Base-by-base conservation (phyloP, 306 rosid genomes). In the Oxytropis ochrocephala region DNA sequence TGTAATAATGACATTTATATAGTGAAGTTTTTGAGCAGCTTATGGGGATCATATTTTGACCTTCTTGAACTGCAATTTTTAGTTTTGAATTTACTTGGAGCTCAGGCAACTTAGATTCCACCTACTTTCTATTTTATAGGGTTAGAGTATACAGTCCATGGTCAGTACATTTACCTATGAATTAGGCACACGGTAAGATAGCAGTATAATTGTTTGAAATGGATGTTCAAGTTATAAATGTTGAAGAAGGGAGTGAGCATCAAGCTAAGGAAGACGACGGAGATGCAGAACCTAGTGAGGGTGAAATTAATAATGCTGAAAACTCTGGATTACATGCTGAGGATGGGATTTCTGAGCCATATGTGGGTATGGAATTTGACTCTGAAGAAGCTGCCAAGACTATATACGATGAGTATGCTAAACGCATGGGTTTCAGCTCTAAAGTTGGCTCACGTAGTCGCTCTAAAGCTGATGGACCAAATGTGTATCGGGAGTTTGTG, bases 361-460 rank as follows among this genome's bases (percentile, higher is more conserved):
- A 62, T 53, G 78, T 91, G 42, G 96, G 96, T 65, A 84, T 91
- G 97, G 91, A 87, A 57, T 91, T 91, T 66, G 91, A 83, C 58
- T 78, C 91, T 0, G 96, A 85, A 75, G 91, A 85, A 21, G 82
- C 67, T 55, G 94, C 96, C 8, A 82, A 81, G 85, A 70, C 62
- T 32, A 89, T 82, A 32, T 91, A 91, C 62, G 62, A 67, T 11
- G 91, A 91, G 43, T 91, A 89, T 78, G 91, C 94, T 12, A 84
- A 83, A 64, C 73, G 81, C 24, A 66, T 78, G 21, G 97, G 97
- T 6, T 91, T 89, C 73, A 78, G 68, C 75, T 72, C 87, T 32
- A 91, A 86, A 81, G 75, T 70, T 67, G 78, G 85, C 35, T 82
- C 69, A 12, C 73, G 67, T 72, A 67, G 79, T 60, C 83, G 80